Percentiles rank a stretch among this genome's conserved stretches.
Evolutionary conservation across 495 filamentous ascomycete species (phyloP).

Genomic region (Cryomyces minteri): DNA sequence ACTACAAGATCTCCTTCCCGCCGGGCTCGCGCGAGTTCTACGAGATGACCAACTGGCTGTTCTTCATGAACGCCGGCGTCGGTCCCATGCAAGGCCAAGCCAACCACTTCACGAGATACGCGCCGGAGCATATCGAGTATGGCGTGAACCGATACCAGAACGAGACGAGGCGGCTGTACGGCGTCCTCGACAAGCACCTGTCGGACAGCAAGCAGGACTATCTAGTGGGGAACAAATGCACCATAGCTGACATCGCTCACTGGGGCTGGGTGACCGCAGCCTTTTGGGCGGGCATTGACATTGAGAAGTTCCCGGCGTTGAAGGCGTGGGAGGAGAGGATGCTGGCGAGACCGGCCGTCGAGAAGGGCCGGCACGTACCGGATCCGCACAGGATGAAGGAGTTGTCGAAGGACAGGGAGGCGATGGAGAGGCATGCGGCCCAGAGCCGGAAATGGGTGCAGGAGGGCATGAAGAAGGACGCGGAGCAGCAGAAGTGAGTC

Average conservation of each 20-base stretch:
- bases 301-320: conserved; percentile 55
- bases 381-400: conserved; percentile 41
- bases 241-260: conserved; percentile 69
- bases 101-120: conserved; percentile 79
- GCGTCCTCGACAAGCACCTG: conserved; percentile 60
- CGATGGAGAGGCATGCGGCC: conserved; percentile 38
- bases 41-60: conserved; percentile 66
- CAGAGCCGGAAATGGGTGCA: conserved; percentile 39
- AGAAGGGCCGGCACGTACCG: conserved; percentile 70
- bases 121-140: conserved; percentile 75
- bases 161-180: conserved; percentile 66
- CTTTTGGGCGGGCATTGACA: conserved; percentile 55
- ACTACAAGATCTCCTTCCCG: conserved; percentile 73
- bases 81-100: conserved; percentile 91
- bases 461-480: conserved; percentile 35
- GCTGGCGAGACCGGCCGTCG: conserved; percentile 42
- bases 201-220: conserved; percentile 29
- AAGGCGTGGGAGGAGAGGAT: conserved; percentile 51
- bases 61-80: conserved; percentile 47
- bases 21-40: conserved; percentile 54
- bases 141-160: conserved; percentile 66
- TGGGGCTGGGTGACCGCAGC: conserved; percentile 28
- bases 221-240: conserved; percentile 60
- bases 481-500: conserved; percentile 23
- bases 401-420: conserved; percentile 48